phyloP scores from a whole-genome alignment of 179 eudicot species.

The Beta corolliflora region DNA sequence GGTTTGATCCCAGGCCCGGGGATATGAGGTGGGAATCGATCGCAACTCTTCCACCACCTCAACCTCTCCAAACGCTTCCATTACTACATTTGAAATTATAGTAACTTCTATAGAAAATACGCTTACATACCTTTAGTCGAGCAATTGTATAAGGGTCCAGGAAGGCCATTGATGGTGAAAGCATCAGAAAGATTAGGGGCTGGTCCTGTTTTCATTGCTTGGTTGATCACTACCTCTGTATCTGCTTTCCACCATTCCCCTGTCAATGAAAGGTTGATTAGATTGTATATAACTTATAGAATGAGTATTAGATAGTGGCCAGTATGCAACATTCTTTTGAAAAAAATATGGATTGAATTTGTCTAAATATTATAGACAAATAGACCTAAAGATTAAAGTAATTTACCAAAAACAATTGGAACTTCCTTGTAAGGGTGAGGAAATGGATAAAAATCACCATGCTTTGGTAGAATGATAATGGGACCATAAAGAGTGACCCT shows the following conservation, averaged over 20 bases:
- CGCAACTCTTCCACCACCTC: too few relatives aligned
- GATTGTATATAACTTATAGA: neutral
- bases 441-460: constrained; percentile 50
- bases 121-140: constrained; percentile 46
- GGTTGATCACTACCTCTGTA: constrained; percentile 46
- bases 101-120: too few relatives aligned
- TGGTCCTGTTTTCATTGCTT: constrained; percentile 54
- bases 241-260: constrained; percentile 58
- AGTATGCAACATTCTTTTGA: too few relatives aligned
- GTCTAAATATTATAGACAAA: too few relatives aligned
- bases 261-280: neutral
- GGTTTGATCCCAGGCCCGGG: too few relatives aligned
- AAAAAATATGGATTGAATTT: too few relatives aligned
- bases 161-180: constrained; percentile 63
- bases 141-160: constrained; percentile 60
- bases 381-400: neutral
- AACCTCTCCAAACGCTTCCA: too few relatives aligned
- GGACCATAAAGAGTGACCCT: constrained; percentile 68
- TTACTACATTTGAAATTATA: too few relatives aligned
- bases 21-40: too few relatives aligned
- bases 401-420: constrained; percentile 65
- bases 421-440: constrained; percentile 41
- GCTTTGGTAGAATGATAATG: constrained; percentile 62
- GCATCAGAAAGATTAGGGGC: constrained; percentile 69
- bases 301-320: too few relatives aligned